Base-by-base conservation (phyloP, 2,329 filamentous ascomycete genomes). In the Elsinoe batatas region DNA sequence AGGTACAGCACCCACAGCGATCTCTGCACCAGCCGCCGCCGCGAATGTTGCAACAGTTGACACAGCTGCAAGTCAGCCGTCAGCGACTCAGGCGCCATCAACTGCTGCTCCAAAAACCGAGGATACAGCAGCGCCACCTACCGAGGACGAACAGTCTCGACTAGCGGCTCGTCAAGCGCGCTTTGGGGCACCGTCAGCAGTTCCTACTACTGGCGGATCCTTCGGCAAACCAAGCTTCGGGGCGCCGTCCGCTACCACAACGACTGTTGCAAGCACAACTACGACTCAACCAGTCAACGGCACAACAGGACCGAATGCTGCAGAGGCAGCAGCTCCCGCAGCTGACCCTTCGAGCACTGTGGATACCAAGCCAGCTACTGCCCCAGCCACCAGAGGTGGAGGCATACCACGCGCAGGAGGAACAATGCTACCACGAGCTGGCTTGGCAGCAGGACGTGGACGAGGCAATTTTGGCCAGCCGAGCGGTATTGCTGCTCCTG, bases 371-470 rank as follows among this genome's bases (percentile, higher is more conserved):
- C 42, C 43, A 50, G 38, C 50, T 26, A n/a, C 43, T 35, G 42
- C 46, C 17, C 55, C 51, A n/a, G 55, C 55, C 49, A 37, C 60
- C n/a, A 60, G 63, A 10, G 60, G 62, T 12, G 62, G 60, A 2
- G 62, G 62, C n/a, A 60, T 64, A 10, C 62, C 63, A 11, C 61
- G 58, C 30, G 59, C 58, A 32, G 63, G 60, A n/a, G 61, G 59
- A 30, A 62, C 60, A 30, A 58, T 61, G 18, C 53, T 62, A 4
- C 63, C 63, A 11, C 63, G 64, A 15, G 62, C 62, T 35, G 61
- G 63, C 22, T 53, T 56, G 13, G 57, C 51, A 8, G 50, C 56
- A 11, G 42, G 57, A n/a, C 55, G 62, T 4, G 61, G 64, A 10
- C 54, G 62, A 35, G 61, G 60, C 17, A 56, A 54, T 11, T 30